Evolutionary conservation across 495 filamentous ascomycete species (phyloP).

Genomic region (Penicillium roqueforti): DNA sequence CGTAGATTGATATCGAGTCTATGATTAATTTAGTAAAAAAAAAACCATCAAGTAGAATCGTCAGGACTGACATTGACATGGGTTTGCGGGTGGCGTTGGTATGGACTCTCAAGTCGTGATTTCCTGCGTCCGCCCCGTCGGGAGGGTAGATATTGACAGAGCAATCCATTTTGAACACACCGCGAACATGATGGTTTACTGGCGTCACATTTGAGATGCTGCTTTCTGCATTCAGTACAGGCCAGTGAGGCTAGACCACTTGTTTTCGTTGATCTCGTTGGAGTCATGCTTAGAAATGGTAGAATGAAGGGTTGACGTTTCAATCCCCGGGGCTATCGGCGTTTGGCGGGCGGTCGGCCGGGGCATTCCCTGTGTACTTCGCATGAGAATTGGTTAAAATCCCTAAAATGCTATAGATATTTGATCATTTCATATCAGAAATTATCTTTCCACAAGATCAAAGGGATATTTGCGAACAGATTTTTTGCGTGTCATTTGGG

Average conservation of each 20-base stretch:
- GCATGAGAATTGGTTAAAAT: too few species aligned
- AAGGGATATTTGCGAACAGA: too few species aligned
- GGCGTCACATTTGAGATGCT: constrained; percentile 43
- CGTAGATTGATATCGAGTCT: constrained; percentile 5
- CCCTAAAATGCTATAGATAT: too few species aligned
- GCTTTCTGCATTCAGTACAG: constrained; percentile 43
- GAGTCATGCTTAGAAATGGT: constrained; percentile 11
- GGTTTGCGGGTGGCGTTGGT: constrained; percentile 9
- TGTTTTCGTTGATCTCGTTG: constrained; percentile 16
- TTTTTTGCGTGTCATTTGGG: too few species aligned
- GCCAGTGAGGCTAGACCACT: constrained; percentile 31
- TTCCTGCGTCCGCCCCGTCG: constrained; percentile 36
- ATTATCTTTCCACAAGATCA: too few species aligned
- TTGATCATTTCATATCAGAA: too few species aligned
- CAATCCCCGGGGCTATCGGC: constrained; percentile 1
- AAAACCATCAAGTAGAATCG: neutral
- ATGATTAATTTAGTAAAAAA: neutral
- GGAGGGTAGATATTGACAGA: constrained; percentile 38
- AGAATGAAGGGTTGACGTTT: constrained; percentile 2
- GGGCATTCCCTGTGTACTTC: too few species aligned
- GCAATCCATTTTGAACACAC: constrained; percentile 26
- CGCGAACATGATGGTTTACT: constrained; percentile 35
- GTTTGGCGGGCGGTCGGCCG: constrained; percentile 1
- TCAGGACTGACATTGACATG: constrained; percentile 15
- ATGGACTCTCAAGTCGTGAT: constrained; percentile 23